phyloP scores from a whole-genome alignment of 2,329 filamentous ascomycete species.

The Pyrenochaeta sp. region DNA sequence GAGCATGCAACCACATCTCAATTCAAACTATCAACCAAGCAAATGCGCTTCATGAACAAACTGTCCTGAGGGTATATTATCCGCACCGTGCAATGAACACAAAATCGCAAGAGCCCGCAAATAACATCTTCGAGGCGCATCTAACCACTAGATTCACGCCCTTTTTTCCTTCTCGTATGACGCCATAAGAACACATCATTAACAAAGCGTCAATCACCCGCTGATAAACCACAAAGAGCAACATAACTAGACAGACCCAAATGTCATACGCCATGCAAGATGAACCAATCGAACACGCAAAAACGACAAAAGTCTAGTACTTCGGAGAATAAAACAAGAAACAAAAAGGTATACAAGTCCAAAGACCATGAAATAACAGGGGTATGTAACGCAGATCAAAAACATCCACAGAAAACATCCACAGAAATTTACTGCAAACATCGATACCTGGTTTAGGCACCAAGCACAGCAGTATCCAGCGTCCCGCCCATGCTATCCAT shows the following conservation, averaged over 20 bases:
- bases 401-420: neutral
- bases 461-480: constrained; percentile 28
- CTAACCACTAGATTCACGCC: neutral
- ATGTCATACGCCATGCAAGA: neutral
- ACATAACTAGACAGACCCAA: neutral
- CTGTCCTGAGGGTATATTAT: constrained; percentile 8
- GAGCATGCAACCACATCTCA: neutral
- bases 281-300: neutral
- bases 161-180: neutral
- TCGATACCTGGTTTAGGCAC: constrained; percentile 1
- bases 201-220: neutral
- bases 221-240: neutral
- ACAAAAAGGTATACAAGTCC: neutral
- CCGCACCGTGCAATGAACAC: constrained; percentile 10
- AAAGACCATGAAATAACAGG: constrained; percentile 1
- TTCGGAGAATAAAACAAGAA: constrained; percentile 1
- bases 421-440: neutral
- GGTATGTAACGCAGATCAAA: neutral
- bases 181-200: neutral
- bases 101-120: neutral
- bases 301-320: constrained; percentile 1
- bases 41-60: constrained; percentile 3
- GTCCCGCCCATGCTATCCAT: constrained; percentile 40
- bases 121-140: neutral
- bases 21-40: neutral